These are phyloP conservation scores for Porphyrellus cyaneotinctus DNA, from an alignment of 768 basidiomycete species.

Conservation along the genomic window DNA sequence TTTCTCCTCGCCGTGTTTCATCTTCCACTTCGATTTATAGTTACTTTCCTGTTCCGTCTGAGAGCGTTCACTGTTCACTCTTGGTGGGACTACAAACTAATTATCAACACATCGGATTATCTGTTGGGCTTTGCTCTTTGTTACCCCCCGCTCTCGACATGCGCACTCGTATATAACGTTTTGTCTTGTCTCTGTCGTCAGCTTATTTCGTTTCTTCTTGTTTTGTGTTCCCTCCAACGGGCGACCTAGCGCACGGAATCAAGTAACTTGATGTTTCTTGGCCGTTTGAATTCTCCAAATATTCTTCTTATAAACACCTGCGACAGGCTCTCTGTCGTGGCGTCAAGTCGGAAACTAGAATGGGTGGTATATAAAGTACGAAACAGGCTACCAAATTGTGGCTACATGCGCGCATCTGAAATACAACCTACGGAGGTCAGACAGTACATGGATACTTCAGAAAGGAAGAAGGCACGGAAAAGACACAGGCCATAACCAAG, in stretches of 20 bases:
- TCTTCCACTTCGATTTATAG: slow-evolving; percentile 23
- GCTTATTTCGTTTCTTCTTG: slow-evolving; percentile 28
- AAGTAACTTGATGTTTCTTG: slow-evolving; percentile 11
- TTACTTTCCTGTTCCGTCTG: slow-evolving; percentile 9
- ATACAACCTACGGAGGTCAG: slow-evolving; percentile 18
- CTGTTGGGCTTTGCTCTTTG: slow-evolving; percentile 31
- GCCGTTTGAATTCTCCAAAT: slow-evolving; percentile 9
- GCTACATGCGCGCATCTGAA: neutral
- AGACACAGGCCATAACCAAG: neutral
- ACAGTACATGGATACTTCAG: neutral
- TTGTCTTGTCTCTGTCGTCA: slow-evolving; percentile 30
- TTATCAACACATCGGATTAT: slow-evolving; percentile 28
- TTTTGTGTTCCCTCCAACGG: slow-evolving; percentile 24
- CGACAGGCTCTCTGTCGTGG: neutral
- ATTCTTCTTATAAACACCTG: no score
- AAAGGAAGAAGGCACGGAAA: neutral
- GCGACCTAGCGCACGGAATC: slow-evolving; percentile 9
- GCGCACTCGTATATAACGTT: slow-evolving; percentile 33
- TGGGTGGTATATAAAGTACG: slow-evolving; percentile 13
- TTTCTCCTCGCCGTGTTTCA: slow-evolving; percentile 10
- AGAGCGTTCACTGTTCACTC: no score
- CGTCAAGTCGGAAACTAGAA: slow-evolving; percentile 1
- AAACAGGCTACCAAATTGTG: neutral
- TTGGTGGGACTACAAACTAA: slow-evolving; percentile 26
- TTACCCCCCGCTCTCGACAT: slow-evolving; percentile 38